phyloP scores from a whole-genome alignment of 495 filamentous ascomycete genomes.

The Tuber aestivum region DNA sequence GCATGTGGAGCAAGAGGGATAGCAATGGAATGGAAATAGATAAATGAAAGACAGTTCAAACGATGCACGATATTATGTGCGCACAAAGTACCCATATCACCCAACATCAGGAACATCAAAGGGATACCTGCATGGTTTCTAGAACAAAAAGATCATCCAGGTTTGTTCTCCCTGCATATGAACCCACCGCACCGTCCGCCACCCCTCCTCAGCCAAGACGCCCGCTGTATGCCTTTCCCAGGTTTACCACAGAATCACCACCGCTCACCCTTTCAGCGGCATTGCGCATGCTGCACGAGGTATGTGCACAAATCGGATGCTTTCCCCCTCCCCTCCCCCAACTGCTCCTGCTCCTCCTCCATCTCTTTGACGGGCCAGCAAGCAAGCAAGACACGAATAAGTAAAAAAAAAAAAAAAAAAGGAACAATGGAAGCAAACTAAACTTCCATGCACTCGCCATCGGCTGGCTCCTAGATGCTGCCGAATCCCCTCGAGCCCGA shows the following conservation, averaged over 20 bases:
- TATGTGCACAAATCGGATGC: constrained; percentile 1
- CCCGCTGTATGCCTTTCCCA: constrained; percentile 12
- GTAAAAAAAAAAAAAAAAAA: constrained; percentile 25
- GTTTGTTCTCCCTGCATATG: constrained; percentile 31
- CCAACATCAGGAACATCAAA: constrained; percentile 9
- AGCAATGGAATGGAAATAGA: not conserved
- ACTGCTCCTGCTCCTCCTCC: constrained; percentile 24
- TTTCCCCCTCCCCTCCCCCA: not conserved
- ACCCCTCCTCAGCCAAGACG: not conserved
- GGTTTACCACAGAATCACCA: constrained; percentile 32
- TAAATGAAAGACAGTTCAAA: not conserved
- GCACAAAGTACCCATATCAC: not conserved
- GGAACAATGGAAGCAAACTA: constrained; percentile 30
- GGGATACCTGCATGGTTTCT: constrained; percentile 31
- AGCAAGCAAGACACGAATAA: constrained; percentile 13
- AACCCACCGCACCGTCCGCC: not conserved
- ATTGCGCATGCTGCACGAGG: constrained; percentile 23
- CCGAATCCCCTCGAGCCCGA: not conserved
- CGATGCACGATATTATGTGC: not conserved
- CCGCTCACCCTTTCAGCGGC: constrained; percentile 20
- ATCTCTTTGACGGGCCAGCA: constrained; percentile 27
- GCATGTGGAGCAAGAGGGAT: not conserved
- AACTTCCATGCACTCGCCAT: constrained; percentile 24
- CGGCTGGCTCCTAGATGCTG: not conserved
- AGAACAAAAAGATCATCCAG: constrained; percentile 22